Evolutionary conservation across 768 basidiomycete genomes (phyloP).

Genomic region (Naganishia vishniacii): DNA sequence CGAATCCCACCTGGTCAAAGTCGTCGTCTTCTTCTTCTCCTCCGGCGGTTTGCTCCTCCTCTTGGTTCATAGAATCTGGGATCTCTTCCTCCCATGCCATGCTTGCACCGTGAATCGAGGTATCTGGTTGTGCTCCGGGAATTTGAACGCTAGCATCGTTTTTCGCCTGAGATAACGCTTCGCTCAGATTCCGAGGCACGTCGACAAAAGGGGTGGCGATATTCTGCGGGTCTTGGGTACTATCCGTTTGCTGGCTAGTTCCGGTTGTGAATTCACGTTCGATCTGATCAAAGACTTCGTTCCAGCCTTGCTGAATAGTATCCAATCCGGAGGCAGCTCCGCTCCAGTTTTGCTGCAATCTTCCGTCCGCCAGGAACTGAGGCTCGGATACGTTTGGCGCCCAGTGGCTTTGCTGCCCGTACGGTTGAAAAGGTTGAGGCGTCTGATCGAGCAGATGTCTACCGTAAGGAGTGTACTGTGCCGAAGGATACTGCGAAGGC

Average conservation of each 20-base stretch:
- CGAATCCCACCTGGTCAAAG: conserved; percentile 21
- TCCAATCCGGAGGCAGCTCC: not conserved
- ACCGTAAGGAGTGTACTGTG: not conserved
- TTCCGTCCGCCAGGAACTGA: conserved; percentile 6
- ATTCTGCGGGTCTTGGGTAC: not conserved
- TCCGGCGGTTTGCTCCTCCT: not conserved
- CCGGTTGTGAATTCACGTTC: not conserved
- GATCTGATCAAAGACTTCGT: conserved; percentile 14
- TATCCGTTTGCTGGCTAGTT: not conserved
- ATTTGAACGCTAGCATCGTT: not conserved
- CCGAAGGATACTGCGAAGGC: not conserved
- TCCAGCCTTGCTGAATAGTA: conserved; percentile 14
- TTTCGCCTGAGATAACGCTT: conserved; percentile 12
- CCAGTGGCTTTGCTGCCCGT: not conserved
- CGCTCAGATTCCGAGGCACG: conserved; percentile 11
- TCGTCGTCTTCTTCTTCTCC: conserved; percentile 19
- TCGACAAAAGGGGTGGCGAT: not conserved
- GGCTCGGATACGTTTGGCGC: conserved; percentile 8
- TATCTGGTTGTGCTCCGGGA: not conserved
- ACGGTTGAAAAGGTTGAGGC: conserved; percentile 2
- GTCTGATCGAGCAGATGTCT: not conserved
- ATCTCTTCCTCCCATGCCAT: conserved; percentile 16
- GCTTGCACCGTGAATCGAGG: not conserved
- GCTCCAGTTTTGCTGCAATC: not conserved
- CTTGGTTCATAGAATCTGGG: not conserved